Conservation (phyloP, 805 yeast species). For the Wickerhamomyces xylosicus region DNA sequence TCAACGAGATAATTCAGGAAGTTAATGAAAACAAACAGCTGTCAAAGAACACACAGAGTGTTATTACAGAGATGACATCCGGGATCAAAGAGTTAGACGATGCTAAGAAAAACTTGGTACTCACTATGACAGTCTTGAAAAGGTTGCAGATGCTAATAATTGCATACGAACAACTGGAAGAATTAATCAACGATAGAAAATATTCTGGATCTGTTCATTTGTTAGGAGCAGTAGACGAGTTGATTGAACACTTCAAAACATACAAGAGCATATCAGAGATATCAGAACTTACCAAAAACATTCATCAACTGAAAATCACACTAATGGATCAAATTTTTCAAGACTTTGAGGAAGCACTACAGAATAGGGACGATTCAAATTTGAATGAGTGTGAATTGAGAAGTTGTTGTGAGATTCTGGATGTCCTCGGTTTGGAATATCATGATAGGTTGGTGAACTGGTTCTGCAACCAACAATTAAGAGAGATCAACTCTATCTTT, state of each 20-base stretch:
- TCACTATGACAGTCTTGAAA: slow-evolving; percentile 78
- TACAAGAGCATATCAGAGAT: slow-evolving; percentile 80
- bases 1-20: slow-evolving; percentile 30
- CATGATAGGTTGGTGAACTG: slow-evolving; percentile 55
- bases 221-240: slow-evolving; percentile 62
- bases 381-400: slow-evolving; percentile 22
- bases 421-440: slow-evolving; percentile 46
- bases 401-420: slow-evolving; percentile 68
- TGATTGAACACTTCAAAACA: slow-evolving; percentile 62
- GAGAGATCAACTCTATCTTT: slow-evolving; percentile 71
- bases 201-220: slow-evolving; percentile 46
- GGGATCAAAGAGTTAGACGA: slow-evolving; percentile 72
- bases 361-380: slow-evolving; percentile 16
- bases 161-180: slow-evolving; percentile 54
- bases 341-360: slow-evolving; percentile 52
- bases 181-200: slow-evolving; percentile 33
- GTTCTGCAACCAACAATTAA: slow-evolving; percentile 60
- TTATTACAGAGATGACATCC: slow-evolving; percentile 61
- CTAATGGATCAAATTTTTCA: slow-evolving; percentile 60
- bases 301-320: slow-evolving; percentile 47
- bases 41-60: slow-evolving; percentile 45
- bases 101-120: slow-evolving; percentile 74
- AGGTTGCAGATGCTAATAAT: slow-evolving; percentile 78
- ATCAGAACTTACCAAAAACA: slow-evolving; percentile 49
- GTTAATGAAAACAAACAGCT: slow-evolving; percentile 36